Evolutionary conservation across 495 filamentous ascomycete species (phyloP).

Genomic region (Penicillium parvum): DNA sequence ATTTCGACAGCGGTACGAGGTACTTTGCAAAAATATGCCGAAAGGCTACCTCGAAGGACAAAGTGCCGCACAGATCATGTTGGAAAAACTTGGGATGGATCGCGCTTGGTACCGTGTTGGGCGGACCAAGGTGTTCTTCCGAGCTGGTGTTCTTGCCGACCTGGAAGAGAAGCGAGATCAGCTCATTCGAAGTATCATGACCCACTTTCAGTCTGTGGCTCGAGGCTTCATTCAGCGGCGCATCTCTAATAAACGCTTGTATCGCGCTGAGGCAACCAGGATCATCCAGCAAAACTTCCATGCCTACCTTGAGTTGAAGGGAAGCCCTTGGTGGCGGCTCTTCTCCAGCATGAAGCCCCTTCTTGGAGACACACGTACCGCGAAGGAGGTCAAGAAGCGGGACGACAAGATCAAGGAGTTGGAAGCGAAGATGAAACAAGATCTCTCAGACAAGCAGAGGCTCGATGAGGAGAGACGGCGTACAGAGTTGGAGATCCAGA

Average conservation of each 20-base stretch:
- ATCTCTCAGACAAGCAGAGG: constrained; percentile 67
- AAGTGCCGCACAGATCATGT: constrained; percentile 75
- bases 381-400: constrained; percentile 85
- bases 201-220: constrained; percentile 87
- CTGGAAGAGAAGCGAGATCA: constrained; percentile 92
- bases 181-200: constrained; percentile 87
- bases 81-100: constrained; percentile 85
- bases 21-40: constrained; percentile 86
- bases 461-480: constrained; percentile 90
- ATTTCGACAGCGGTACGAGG: constrained; percentile 94
- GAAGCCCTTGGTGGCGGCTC: constrained; percentile 95
- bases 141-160: constrained; percentile 92
- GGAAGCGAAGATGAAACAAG: constrained; percentile 74
- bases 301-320: constrained; percentile 79
- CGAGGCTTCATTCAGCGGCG: constrained; percentile 84
- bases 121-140: constrained; percentile 96
- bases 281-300: constrained; percentile 94
- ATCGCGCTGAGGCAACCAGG: constrained; percentile 87
- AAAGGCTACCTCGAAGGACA: constrained; percentile 91
- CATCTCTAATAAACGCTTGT: constrained; percentile 85
- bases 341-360: constrained; percentile 95
- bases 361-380: constrained; percentile 82
- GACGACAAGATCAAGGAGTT: constrained; percentile 90
- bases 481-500: constrained; percentile 78
- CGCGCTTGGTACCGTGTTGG: constrained; percentile 85